Evolutionary conservation across 352 stramenopile genomes (phyloP).

Genomic region (Aphanomyces cochlioides): DNA sequence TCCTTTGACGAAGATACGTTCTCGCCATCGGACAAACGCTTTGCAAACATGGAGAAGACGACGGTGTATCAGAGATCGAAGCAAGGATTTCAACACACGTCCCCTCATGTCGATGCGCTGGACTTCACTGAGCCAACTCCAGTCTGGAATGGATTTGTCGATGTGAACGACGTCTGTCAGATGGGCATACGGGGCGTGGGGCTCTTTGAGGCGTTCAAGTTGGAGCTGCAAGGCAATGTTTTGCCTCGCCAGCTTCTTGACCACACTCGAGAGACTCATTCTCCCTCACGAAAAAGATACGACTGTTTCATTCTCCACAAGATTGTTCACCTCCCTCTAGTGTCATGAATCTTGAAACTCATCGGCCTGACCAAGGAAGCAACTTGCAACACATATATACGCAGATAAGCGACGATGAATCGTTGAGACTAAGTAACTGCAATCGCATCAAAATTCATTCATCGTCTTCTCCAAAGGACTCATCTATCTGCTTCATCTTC

Average conservation of each 20-base stretch:
- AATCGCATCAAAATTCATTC: not conserved
- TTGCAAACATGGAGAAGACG: not conserved
- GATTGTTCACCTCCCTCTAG: no score
- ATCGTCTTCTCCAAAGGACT: not conserved
- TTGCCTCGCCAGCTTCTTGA: constrained; percentile 22
- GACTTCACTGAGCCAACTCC: not conserved
- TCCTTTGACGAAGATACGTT: not conserved
- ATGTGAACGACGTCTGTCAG: not conserved
- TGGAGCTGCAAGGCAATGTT: constrained; percentile 26
- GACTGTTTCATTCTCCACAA: no score
- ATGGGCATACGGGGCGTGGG: not conserved
- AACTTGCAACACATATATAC: no score
- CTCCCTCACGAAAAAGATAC: no score
- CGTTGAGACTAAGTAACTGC: no score
- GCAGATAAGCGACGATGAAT: no score
- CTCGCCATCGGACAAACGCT: constrained; percentile 1
- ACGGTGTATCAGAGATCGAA: not conserved
- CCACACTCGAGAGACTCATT: not conserved
- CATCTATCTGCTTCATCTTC: not conserved
- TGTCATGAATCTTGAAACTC: no score
- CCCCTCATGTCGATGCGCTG: not conserved
- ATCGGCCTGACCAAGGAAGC: no score
- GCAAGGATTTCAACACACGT: not conserved
- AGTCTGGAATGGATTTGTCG: not conserved
- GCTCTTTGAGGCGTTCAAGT: constrained; percentile 9